These are phyloP conservation scores for Sugiyamaella smithiae DNA, from an alignment of 805 yeast genomes.

Conservation along the genomic window DNA sequence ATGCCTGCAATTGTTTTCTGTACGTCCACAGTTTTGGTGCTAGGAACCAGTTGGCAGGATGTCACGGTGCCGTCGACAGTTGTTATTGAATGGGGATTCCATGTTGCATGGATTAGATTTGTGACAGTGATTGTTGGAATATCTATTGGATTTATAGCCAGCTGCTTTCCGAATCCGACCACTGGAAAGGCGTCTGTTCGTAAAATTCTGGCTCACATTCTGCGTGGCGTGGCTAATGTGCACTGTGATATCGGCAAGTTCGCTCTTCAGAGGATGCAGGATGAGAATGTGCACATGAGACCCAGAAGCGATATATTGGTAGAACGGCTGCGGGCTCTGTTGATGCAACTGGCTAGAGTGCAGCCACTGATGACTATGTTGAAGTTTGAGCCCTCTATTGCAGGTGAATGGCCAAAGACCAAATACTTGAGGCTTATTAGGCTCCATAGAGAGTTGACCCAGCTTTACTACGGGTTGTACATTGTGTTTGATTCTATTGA, in stretches of 20 bases:
- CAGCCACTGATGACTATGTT: conserved; percentile 21
- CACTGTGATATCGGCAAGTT: conserved; percentile 32
- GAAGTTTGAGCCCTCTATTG: conserved; percentile 35
- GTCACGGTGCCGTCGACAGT: conserved; percentile 23
- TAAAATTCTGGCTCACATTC: conserved; percentile 25
- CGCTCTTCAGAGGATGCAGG: conserved; percentile 27
- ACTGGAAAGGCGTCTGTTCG: conserved; percentile 35
- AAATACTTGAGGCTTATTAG: conserved; percentile 31
- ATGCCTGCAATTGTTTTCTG: conserved; percentile 31
- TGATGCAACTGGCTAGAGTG: conserved; percentile 16
- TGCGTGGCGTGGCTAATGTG: conserved; percentile 29
- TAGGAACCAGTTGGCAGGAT: conserved; percentile 34
- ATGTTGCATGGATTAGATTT: conserved; percentile 36
- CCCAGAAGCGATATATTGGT: conserved; percentile 27
- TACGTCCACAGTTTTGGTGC: conserved; percentile 30
- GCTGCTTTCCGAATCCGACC: conserved; percentile 32
- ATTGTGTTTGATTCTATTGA: conserved; percentile 29
- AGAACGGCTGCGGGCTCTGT: conserved; percentile 15
- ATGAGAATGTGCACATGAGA: conserved; percentile 24
- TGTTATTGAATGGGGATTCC: conserved; percentile 30
- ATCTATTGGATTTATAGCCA: conserved; percentile 31
- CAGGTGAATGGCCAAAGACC: conserved; percentile 35
- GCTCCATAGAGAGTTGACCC: conserved; percentile 27
- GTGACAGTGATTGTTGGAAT: conserved; percentile 34
- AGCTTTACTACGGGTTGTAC: conserved; percentile 28